Percentiles rank a stretch among this genome's conserved stretches.
phyloP scores from a whole-genome alignment of 202 grass and related monocot genomes.

The Cymbopogon flexuosus region DNA sequence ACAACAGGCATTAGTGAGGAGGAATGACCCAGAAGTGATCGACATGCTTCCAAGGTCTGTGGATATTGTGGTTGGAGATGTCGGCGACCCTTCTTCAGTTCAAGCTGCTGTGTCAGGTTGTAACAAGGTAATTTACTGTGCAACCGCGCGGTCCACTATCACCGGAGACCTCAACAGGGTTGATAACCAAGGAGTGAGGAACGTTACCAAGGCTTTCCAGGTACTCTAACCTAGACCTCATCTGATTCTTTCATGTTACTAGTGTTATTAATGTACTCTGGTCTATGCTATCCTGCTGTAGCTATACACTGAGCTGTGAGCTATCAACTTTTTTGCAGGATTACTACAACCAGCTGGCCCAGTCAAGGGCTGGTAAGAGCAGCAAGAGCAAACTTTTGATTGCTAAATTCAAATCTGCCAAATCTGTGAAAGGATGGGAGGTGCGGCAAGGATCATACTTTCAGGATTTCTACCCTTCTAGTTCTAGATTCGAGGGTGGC shows the following conservation, averaged over 20 bases:
- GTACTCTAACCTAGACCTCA: constrained; percentile 26
- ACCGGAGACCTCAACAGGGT: constrained; percentile 87
- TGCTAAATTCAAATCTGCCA: constrained; percentile 84
- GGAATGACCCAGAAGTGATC: constrained; percentile 63
- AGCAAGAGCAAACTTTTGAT: constrained; percentile 95
- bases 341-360: constrained; percentile 88
- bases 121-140: constrained; percentile 95
- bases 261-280: background rate
- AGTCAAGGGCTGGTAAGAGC: constrained; percentile 89
- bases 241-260: background rate
- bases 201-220: constrained; percentile 82
- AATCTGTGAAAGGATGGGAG: constrained; percentile 71
- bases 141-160: constrained; percentile 76
- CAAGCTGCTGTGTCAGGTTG: constrained; percentile 66
- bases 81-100: constrained; percentile 69
- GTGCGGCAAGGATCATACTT: constrained; percentile 75
- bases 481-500: constrained; percentile 58
- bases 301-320: background rate
- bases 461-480: constrained; percentile 50
- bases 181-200: constrained; percentile 84
- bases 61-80: constrained; percentile 72
- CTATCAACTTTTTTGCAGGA: constrained; percentile 49
- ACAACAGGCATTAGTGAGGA: constrained; percentile 75
- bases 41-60: constrained; percentile 82
- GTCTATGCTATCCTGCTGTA: background rate